A percentile compares a stretch with the other conserved stretches of the same genome.
These are phyloP conservation scores for Venturia nashicola DNA, from an alignment of 2,329 filamentous ascomycete genomes.

Conservation along the genomic window DNA sequence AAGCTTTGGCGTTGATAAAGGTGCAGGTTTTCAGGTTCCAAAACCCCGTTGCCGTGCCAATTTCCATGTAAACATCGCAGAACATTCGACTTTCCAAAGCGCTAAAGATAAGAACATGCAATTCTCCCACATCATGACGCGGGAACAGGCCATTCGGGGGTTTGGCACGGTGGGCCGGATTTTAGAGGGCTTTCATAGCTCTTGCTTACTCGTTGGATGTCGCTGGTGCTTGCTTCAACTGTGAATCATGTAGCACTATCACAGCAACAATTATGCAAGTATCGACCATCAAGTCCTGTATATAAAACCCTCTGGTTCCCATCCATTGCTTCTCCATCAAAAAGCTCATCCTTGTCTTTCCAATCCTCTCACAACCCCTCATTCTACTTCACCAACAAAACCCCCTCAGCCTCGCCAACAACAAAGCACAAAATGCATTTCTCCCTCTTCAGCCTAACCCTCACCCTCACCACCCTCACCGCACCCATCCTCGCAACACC, in stretches of 20 bases:
- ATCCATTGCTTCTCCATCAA: not conserved
- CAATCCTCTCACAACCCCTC: not conserved
- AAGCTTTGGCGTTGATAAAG: not conserved
- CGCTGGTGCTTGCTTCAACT: no score
- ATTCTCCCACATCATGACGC: not conserved
- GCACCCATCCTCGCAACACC: not conserved
- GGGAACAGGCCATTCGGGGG: not conserved
- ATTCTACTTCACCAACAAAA: not conserved
- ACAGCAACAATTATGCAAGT: not conserved
- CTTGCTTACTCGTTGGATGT: not conserved
- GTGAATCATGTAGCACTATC: not conserved
- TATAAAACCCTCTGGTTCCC: not conserved
- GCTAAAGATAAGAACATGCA: not conserved
- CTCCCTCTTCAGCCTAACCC: not conserved
- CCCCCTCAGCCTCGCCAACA: not conserved
- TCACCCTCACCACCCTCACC: not conserved
- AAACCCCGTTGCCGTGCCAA: not conserved
- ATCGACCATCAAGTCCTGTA: not conserved
- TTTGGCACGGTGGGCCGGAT: not conserved
- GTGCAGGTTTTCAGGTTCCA: not conserved
- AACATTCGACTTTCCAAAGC: not conserved
- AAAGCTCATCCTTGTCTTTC: not conserved
- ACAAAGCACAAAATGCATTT: not conserved
- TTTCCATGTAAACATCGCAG: not conserved
- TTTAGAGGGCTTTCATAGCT: not conserved